Evolutionary conservation across 176 grass and related monocot genomes (phyloP), one percentile per base, ranked within the genome.

Genomic region (Carex pumila): DNA sequence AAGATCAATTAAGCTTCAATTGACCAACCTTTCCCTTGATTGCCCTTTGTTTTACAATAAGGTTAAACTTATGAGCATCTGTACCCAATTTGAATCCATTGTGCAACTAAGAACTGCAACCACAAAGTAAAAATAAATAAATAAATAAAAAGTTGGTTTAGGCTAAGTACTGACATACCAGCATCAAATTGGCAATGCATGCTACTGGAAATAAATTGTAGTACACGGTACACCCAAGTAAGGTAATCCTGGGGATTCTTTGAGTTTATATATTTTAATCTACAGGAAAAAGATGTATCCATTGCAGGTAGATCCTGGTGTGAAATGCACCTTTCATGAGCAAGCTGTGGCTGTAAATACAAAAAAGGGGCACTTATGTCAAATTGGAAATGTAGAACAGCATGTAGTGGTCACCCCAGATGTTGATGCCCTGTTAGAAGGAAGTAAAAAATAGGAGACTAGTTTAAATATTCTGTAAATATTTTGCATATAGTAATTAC

Each of bases 271-370:
- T 21, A 17, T 0, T 25, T 53, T 75, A 30, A 73, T 21, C 2
- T 29, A 29, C 25, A 54, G 3, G 14, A 29, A 12, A 45, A 55
- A 25, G 18, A 50, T 84, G 57, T 25, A 36, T 83, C 32, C 7
- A 5, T 75, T 62, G 80, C 88, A 97, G 94, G 85, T 97, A 65
- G 84, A 81, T 85, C 83, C 90, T 15, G 92, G 94, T 56, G 25
- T 54, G 41, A 83, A 89, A 15, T 84, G 43, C 61, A 65, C 49
- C 19, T 92, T 92, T 82, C 7, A 53, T n/a, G 90, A 94, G 34
- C 82, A 88, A 64, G 90, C 54, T 17, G 94, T 86, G 65, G 94
- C 83, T 30, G 61, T 91, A 47, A 97, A 97, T 61, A 83, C 81
- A 32, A 88, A 43, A 85, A 64, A 87, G 61, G 90, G 86, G 47